phyloP scores from a whole-genome alignment of 2,329 filamentous ascomycete species.

The Colletotrichum sp. region DNA sequence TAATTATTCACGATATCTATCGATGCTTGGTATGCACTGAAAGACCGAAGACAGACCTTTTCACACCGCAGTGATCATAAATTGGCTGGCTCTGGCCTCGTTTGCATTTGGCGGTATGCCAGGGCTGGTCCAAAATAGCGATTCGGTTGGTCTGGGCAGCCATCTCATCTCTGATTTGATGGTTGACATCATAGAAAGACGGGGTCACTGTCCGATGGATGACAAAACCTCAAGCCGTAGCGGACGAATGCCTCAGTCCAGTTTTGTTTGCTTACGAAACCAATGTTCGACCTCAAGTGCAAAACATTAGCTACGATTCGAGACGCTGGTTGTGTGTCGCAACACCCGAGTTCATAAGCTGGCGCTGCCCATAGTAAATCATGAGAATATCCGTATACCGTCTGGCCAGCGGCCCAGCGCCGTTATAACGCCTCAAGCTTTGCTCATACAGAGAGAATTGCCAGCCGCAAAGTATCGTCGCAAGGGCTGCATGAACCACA shows the following conservation, averaged over 20 bases:
- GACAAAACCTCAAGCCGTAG: background rate
- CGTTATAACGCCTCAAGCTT: background rate
- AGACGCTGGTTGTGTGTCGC: background rate
- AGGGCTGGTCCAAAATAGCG: background rate
- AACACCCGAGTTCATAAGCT: background rate
- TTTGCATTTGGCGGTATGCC: background rate
- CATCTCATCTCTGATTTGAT: background rate
- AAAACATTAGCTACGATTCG: background rate
- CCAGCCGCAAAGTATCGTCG: background rate
- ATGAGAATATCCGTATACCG: background rate
- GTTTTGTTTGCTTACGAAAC: background rate
- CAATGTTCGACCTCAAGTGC: background rate
- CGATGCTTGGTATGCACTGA: background rate
- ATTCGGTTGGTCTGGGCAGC: background rate
- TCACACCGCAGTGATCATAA: background rate
- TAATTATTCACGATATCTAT: background rate
- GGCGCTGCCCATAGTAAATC: background rate
- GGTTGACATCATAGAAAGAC: background rate
- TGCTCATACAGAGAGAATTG: background rate
- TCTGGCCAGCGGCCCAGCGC: background rate
- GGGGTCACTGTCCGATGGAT: background rate
- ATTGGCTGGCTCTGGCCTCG: background rate
- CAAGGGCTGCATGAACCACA: background rate
- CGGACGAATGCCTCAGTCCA: background rate
- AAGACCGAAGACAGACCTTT: background rate